Percentiles rank a stretch among this genome's conserved stretches.
These are phyloP conservation scores for Linum trigynum DNA, from an alignment of 345 rosid species.

Conservation along the genomic window DNA sequence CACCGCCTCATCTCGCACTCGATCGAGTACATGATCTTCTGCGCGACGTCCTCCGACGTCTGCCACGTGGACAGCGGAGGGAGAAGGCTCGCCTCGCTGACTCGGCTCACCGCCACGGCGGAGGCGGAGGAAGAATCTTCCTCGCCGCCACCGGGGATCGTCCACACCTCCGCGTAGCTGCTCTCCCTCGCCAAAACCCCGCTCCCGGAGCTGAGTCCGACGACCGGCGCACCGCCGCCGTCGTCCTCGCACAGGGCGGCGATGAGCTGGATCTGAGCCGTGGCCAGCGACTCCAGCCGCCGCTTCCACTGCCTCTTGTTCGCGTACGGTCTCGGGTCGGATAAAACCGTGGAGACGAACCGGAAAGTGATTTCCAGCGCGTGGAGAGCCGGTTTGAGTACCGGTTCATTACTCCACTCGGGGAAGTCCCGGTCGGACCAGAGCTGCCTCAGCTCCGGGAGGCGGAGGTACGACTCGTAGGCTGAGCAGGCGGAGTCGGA, in stretches of 20 bases:
- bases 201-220: slow-evolving; percentile 27
- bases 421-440: slow-evolving; percentile 48
- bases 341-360: slow-evolving; percentile 48
- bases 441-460: slow-evolving; percentile 50
- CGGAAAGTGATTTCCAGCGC: slow-evolving; percentile 83
- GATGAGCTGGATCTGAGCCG: slow-evolving; percentile 56
- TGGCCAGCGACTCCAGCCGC: slow-evolving; percentile 57
- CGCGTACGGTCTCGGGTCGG: slow-evolving; percentile 69
- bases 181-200: slow-evolving; percentile 40
- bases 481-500: slow-evolving; percentile 43
- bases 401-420: slow-evolving; percentile 48
- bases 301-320: slow-evolving; percentile 64
- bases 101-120: slow-evolving; percentile 35
- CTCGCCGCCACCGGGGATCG: slow-evolving; percentile 27
- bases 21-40: slow-evolving; percentile 48
- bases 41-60: slow-evolving; percentile 56
- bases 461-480: slow-evolving; percentile 69
- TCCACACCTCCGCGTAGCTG: slow-evolving; percentile 67
- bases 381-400: slow-evolving; percentile 70
- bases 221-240: slow-evolving; percentile 41
- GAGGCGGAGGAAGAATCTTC: slow-evolving; percentile 21
- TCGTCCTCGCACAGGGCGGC: slow-evolving; percentile 56
- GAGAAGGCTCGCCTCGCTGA: slow-evolving; percentile 64
- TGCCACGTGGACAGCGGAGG: slow-evolving; percentile 77
- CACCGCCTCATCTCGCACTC: slow-evolving; percentile 79